Percentiles rank a stretch among this genome's conserved stretches.
Evolutionary conservation across 1,284 basidiomycete species (phyloP).

Genomic region (Rhodotorula sp.): DNA sequence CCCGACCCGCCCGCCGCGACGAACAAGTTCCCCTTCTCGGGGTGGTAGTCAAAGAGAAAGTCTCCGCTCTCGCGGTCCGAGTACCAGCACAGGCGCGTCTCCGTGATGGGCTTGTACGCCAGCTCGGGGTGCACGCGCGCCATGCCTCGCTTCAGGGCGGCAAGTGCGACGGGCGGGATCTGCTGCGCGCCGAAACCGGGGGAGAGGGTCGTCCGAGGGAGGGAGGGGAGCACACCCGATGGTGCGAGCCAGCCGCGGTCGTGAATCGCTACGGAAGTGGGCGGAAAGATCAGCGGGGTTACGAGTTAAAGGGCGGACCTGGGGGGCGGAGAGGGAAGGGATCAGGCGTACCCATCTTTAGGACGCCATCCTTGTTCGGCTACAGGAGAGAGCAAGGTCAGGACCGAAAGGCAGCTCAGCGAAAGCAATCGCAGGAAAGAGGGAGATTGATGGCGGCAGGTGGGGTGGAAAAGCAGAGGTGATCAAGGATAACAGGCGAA

Average conservation of each 20-base stretch:
- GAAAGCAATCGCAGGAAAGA: no score
- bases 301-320: not conserved
- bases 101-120: conserved; percentile 11
- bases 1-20: conserved; percentile 34
- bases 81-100: conserved; percentile 38
- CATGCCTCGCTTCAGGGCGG: conserved; percentile 9
- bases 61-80: conserved; percentile 34
- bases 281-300: not conserved
- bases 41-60: conserved; percentile 39
- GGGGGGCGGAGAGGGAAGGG: no score
- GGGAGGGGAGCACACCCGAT: conserved; percentile 23
- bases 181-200: conserved; percentile 31
- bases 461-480: no score
- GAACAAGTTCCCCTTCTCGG: conserved; percentile 19
- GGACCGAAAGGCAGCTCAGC: no score
- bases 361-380: conserved; percentile 11
- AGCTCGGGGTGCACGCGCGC: conserved; percentile 27
- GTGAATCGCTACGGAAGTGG: conserved; percentile 31
- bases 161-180: conserved; percentile 20
- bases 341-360: conserved; percentile 25
- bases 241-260: conserved; percentile 37
- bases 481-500: not conserved
- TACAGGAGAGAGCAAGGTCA: no score
- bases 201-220: conserved; percentile 26
- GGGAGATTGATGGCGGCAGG: not conserved